Percentiles rank a stretch among this genome's conserved stretches.
Conservation (phyloP, 768 basidiomycete species). For the Pleurotus citrinopileatus region DNA sequence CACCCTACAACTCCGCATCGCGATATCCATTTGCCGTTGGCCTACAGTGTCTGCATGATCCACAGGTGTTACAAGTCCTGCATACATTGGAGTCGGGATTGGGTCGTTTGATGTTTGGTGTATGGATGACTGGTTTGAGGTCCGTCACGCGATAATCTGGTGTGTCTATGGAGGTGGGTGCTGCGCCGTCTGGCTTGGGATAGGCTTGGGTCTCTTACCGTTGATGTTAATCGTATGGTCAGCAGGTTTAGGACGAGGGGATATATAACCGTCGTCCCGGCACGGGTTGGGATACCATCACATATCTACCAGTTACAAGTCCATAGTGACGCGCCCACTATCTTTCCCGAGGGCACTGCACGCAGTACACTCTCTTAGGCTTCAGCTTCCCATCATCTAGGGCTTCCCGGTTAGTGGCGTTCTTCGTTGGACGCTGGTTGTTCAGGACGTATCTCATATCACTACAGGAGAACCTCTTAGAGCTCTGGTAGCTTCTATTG, state of each 20-base stretch:
- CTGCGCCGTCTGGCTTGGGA: not conserved
- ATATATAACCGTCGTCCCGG: not conserved
- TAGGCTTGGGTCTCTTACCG: not conserved
- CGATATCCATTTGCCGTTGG: no score
- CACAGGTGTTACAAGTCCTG: no score
- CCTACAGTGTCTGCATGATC: no score
- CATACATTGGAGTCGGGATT: no score
- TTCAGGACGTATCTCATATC: no score
- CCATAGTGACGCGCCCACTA: not conserved
- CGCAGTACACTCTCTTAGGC: not conserved
- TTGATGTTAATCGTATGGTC: not conserved
- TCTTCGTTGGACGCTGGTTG: not conserved
- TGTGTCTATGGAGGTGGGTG: not conserved
- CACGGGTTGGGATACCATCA: not conserved
- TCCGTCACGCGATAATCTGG: not conserved
- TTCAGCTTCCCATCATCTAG: not conserved
- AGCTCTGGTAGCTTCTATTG: not conserved
- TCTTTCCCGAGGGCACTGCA: not conserved
- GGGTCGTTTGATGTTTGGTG: no score
- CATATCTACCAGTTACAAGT: not conserved
- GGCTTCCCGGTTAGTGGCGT: not conserved
- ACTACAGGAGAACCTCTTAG: no score
- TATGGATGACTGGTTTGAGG: not conserved
- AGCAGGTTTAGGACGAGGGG: not conserved
- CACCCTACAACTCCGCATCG: no score